Evolutionary conservation across 495 filamentous ascomycete genomes (phyloP).

Genomic region (Penicillium daleae): DNA sequence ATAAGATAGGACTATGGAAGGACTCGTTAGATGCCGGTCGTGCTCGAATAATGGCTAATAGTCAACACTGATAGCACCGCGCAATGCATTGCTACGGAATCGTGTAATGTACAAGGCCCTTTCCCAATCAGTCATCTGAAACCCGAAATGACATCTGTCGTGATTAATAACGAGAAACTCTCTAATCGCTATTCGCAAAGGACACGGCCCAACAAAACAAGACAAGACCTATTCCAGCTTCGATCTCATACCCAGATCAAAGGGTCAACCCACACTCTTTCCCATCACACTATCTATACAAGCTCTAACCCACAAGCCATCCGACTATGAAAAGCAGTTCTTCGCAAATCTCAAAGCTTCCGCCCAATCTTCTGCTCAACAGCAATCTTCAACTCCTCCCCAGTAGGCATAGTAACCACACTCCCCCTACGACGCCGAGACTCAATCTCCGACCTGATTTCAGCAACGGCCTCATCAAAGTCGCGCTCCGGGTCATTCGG

Average conservation of each 20-base stretch:
- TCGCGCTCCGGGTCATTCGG: slow-evolving; percentile 76
- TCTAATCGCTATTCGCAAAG: not conserved
- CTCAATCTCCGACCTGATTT: slow-evolving; percentile 73
- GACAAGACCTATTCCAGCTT: not conserved
- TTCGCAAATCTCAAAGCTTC: slow-evolving; percentile 31
- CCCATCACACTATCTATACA: not conserved
- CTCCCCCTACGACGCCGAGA: slow-evolving; percentile 58
- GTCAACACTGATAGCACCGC: not conserved
- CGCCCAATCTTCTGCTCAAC: slow-evolving; percentile 52
- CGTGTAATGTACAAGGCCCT: not conserved
- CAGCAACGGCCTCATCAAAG: slow-evolving; percentile 75
- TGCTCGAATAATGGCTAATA: too few species aligned
- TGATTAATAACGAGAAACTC: slow-evolving; percentile 1
- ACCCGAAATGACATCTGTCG: not conserved
- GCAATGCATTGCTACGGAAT: not conserved
- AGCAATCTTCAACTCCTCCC: slow-evolving; percentile 49
- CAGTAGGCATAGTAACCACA: slow-evolving; percentile 50
- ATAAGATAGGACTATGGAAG: not conserved
- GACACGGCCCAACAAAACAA: not conserved
- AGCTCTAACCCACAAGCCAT: not conserved
- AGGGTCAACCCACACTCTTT: not conserved
- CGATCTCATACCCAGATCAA: not conserved
- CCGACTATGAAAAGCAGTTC: too few species aligned
- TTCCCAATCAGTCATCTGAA: not conserved
- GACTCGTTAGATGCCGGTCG: not conserved